A percentile compares a stretch with the other conserved stretches of the same genome.
phyloP scores from a whole-genome alignment of 202 grass and related monocot genomes.

The Saccharum hybrid region DNA sequence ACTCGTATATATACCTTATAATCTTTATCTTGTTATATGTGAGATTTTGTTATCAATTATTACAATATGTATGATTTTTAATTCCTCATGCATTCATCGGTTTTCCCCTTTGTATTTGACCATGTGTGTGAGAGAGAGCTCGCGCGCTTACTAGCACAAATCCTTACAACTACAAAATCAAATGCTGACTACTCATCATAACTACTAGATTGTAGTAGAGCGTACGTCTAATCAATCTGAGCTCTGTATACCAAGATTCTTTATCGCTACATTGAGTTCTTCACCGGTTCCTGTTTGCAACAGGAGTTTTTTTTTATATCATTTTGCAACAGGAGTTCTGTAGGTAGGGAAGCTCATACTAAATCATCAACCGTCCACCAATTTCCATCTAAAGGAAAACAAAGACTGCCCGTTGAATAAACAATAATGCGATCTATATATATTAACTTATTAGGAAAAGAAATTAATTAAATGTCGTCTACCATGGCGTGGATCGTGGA shows the following conservation, averaged over 20 bases:
- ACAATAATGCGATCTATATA: background rate
- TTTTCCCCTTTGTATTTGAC: too few species aligned
- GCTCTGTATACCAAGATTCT: background rate
- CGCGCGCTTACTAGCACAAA: too few species aligned
- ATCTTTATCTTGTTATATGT: too few species aligned
- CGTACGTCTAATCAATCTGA: background rate
- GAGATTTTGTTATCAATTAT: too few species aligned
- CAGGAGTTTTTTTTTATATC: background rate
- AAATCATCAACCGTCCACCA: conserved; percentile 15
- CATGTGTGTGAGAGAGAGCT: too few species aligned
- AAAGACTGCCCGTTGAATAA: background rate
- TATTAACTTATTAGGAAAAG: too few species aligned
- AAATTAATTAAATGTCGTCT: too few species aligned
- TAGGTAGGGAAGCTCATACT: conserved; percentile 12
- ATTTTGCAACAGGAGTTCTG: conserved; percentile 11
- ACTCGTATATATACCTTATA: too few species aligned
- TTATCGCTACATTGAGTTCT: background rate
- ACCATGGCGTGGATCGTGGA: too few species aligned
- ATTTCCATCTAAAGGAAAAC: background rate
- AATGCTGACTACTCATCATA: background rate
- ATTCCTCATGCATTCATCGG: too few species aligned
- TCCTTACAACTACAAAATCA: too few species aligned
- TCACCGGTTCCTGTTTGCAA: conserved; percentile 8
- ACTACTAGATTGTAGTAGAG: background rate
- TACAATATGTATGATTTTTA: too few species aligned